Evolutionary conservation across 2,329 filamentous ascomycete genomes (phyloP).

Genomic region (Aspergillus udagawae): DNA sequence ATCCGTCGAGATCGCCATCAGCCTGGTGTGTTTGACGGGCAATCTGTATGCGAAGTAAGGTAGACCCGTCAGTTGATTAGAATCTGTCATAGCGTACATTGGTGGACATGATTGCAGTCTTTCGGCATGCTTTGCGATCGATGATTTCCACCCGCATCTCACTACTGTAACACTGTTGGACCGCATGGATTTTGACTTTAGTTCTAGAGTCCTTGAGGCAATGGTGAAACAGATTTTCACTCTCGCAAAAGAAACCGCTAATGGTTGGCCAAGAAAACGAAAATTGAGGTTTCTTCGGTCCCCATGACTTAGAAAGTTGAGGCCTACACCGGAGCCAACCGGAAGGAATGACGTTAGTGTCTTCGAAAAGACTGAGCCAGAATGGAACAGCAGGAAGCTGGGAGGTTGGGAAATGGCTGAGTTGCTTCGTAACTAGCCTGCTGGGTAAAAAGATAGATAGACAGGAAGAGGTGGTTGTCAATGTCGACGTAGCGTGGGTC

Average conservation of each 20-base stretch:
- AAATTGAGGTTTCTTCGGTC: constrained; percentile 6
- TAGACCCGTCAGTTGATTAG: not conserved
- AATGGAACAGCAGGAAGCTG: not conserved
- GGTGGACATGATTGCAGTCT: not conserved
- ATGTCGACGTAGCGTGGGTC: not conserved
- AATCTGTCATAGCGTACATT: not conserved
- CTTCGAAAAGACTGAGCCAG: not conserved
- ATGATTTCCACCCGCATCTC: not conserved
- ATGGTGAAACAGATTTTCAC: constrained; percentile 17
- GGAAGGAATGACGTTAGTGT: not conserved
- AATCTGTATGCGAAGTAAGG: not conserved
- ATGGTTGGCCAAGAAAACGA: constrained; percentile 3
- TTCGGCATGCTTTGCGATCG: not conserved
- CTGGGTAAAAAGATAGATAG: not conserved
- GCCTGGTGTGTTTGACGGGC: not conserved
- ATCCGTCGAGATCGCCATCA: not conserved
- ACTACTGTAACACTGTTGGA: not conserved
- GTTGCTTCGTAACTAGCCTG: not conserved
- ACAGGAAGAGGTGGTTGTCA: not conserved
- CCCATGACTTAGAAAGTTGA: not conserved
- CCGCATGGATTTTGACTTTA: constrained; percentile 2
- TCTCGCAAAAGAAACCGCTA: constrained; percentile 3
- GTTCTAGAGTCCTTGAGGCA: constrained; percentile 13
- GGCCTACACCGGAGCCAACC: not conserved
- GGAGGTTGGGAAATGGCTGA: not conserved